Conservation (phyloP, 2,329 filamentous ascomycete genomes). For the Epichloe baconii region DNA sequence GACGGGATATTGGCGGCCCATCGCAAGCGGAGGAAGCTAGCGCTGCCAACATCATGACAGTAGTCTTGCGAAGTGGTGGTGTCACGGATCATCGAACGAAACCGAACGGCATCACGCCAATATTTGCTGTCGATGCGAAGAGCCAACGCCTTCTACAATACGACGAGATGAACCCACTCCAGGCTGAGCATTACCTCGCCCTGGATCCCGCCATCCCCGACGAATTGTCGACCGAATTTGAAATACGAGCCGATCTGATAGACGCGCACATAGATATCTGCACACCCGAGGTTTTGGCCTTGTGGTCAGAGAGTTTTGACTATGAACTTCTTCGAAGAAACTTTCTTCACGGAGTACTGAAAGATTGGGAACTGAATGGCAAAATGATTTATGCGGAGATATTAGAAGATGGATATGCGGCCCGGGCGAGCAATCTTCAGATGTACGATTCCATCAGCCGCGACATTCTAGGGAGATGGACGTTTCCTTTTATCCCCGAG, state of each 20-base stretch:
- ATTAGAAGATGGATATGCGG: constrained; percentile 69
- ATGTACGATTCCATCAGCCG: constrained; percentile 82
- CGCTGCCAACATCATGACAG: constrained; percentile 96
- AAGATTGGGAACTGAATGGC: constrained; percentile 93
- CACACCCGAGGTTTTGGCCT: constrained; percentile 82
- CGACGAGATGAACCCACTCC: constrained; percentile 69
- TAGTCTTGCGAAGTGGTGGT: constrained; percentile 72
- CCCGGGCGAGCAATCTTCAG: constrained; percentile 71
- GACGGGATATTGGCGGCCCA: constrained; percentile 67
- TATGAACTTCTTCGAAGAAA: constrained; percentile 82
- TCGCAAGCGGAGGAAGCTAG: constrained; percentile 68
- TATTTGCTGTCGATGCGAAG: constrained; percentile 75
- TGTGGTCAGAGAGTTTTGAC: constrained; percentile 97
- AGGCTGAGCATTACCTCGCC: constrained; percentile 50
- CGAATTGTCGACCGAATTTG: constrained; percentile 56
- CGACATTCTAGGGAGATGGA: constrained; percentile 78
- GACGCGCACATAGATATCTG: constrained; percentile 96
- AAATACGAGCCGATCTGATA: constrained; percentile 75
- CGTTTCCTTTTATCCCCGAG: constrained; percentile 79
- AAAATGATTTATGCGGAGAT: constrained; percentile 94
- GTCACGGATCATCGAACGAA: constrained; percentile 60
- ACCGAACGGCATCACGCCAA: constrained; percentile 57
- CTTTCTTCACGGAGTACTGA: constrained; percentile 83
- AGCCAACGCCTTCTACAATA: constrained; percentile 83
- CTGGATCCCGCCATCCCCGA: constrained; percentile 73